phyloP scores from a whole-genome alignment of 2,329 filamentous ascomycete species.

The Arthrobotrys pseudoclavata region DNA sequence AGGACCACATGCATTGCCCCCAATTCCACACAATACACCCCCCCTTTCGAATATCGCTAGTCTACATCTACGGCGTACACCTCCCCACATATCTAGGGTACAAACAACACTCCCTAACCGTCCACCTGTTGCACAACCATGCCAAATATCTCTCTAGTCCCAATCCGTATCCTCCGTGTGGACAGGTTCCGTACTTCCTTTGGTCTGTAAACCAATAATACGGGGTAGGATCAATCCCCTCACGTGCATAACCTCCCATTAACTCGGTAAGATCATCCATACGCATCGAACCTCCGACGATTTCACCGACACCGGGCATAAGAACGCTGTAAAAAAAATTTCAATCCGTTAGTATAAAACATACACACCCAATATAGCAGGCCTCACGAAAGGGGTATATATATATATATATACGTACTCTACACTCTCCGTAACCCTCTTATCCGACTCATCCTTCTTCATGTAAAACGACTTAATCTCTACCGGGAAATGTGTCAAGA shows the following conservation, averaged over 20 bases:
- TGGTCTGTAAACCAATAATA: slow-evolving; percentile 99
- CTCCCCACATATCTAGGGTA: slow-evolving; percentile 85
- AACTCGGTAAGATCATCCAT: slow-evolving; percentile 92
- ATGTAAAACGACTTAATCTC: slow-evolving; percentile 99
- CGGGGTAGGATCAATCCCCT: slow-evolving; percentile 83
- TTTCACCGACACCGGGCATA: slow-evolving; percentile 96
- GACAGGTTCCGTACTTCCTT: slow-evolving; percentile 93
- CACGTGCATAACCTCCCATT: slow-evolving; percentile 86
- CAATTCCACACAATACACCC: not conserved
- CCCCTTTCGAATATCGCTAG: not conserved
- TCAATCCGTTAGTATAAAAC: slow-evolving; percentile 7
- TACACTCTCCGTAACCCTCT: slow-evolving; percentile 89
- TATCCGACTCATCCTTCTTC: slow-evolving; percentile 85
- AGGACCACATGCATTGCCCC: not conserved
- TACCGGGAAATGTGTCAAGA: slow-evolving; percentile 95
- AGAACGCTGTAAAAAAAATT: slow-evolving; percentile 67
- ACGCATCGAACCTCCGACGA: slow-evolving; percentile 96
- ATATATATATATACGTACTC: slow-evolving; percentile 68
- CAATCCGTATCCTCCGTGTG: slow-evolving; percentile 92
- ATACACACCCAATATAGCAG: not conserved
- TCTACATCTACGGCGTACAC: slow-evolving; percentile 75
- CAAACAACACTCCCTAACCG: slow-evolving; percentile 76
- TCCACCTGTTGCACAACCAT: slow-evolving; percentile 75
- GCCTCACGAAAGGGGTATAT: not conserved
- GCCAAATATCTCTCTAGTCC: slow-evolving; percentile 84